phyloP scores from a whole-genome alignment of 108 stramenopile genomes.

The Discostella pseudostelligera region DNA sequence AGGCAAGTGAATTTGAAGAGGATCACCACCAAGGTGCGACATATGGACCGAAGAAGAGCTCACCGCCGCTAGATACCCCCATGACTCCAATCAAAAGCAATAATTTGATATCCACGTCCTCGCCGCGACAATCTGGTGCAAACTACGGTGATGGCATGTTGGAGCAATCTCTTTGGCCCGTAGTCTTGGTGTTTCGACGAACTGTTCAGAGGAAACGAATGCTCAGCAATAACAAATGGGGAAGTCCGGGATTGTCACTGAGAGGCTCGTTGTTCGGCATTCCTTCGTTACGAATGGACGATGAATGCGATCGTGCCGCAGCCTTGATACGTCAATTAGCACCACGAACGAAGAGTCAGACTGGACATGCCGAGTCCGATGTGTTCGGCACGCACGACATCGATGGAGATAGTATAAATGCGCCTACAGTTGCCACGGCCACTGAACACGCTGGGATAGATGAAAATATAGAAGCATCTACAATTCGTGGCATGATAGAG shows the following conservation, averaged over 20 bases:
- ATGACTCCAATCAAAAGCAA: constrained; percentile 34
- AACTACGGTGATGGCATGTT: constrained; percentile 13
- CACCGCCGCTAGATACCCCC: constrained; percentile 28
- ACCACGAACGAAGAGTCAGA: constrained; percentile 39
- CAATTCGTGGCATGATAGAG: constrained; percentile 79
- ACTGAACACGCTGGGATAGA: constrained; percentile 1
- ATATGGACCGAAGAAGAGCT: constrained; percentile 1
- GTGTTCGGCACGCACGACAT: constrained; percentile 9
- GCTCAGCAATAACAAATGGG: constrained; percentile 25
- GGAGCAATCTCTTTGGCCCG: constrained; percentile 48
- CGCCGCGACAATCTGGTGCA: constrained; percentile 13
- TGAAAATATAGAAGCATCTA: constrained; percentile 63
- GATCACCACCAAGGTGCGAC: neutral
- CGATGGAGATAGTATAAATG: constrained; percentile 17
- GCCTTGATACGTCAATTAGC: constrained; percentile 57
- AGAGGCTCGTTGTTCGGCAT: constrained; percentile 45
- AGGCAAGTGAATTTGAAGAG: constrained; percentile 17
- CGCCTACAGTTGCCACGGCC: constrained; percentile 15
- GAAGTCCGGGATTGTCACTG: constrained; percentile 34
- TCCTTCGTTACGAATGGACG: constrained; percentile 79
- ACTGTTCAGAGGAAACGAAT: constrained; percentile 58
- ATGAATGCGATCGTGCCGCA: constrained; percentile 85
- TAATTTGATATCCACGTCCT: constrained; percentile 20
- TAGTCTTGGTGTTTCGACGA: constrained; percentile 74
- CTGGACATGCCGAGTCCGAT: neutral